Evolutionary conservation across 768 basidiomycete species (phyloP), one percentile per base, ranked within the genome.

Genomic region (Lepiota brunneoincarnata): DNA sequence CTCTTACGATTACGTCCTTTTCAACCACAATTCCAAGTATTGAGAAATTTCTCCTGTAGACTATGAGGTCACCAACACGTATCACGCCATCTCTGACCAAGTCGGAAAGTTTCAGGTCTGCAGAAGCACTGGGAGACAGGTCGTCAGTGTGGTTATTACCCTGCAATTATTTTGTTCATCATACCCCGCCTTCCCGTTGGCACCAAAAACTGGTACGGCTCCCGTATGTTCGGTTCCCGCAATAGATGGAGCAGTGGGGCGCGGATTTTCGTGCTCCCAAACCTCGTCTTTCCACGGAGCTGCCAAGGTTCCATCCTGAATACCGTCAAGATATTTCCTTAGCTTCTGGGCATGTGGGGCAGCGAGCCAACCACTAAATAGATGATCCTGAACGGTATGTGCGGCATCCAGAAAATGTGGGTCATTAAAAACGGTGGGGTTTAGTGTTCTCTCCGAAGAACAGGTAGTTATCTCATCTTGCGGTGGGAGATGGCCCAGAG

Each of bases 271-370:
- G 36, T 64, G 66, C 44, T 75, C 75, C 84, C 84, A 86, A 31
- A 71, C 74, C 31, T 84, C 80, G 60, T 86, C 84, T 61, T 86
- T 86, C 82, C 82, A 84, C 36, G 79, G 73, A 11, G 77, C 82
- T 26, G 80, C 75, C 31, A 82, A 51, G 6, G 68, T 74, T 1
- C 82, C 83, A 12, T 70, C 61, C 2, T 58, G 57, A 18, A 83
- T 69, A 15, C 77, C 80, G 14, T 69, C 66, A 40, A 72, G 55
- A 61, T 76, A 84, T 56, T 72, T 65, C 21, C 62, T 56, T 9
- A 82, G 70, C 51, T 75, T 74, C 31, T 69, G 71, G 11, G 51
- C 49, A 49, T 82, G 79, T 1, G 72, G 60, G 31, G 73, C 69
- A 1, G 76, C 73, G 44, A 80, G 67, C 77, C 79, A 83, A 44